Evolutionary conservation across 78 protist species (phyloP), one percentile per base, ranked within the genome.

Genomic region (Thecamonas trahens): DNA sequence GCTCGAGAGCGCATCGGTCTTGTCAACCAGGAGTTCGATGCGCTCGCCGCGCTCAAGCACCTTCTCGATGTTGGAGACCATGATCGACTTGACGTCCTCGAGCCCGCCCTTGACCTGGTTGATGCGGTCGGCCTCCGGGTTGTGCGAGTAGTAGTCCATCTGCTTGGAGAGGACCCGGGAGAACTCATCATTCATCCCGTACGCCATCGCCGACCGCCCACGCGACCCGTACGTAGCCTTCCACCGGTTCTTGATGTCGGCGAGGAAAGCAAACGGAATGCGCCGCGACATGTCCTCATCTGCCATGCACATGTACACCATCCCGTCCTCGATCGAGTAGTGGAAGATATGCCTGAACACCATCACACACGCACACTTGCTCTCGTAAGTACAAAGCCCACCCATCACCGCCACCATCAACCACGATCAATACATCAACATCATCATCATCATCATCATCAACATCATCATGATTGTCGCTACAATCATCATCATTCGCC

Each of bases 1-100:
- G 39, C 52, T 69, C 50, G 70, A 58, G 7, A 92, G 79, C 1
- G 50, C 13, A 15, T 92, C 96, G 14, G 96, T 77, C 71, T 86
- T 69, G 64, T 91, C 96, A 0, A 91, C 93, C 22, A 94, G 61
- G 24, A 88, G 67, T 28, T 95, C 98, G 61, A 95, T 79, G 52
- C 62, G 82, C 57, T 71, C 74, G 35, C 74, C 74, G 35, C 74
- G 57, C 64, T 68, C 44, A 26, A 68, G 49, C 14, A 68, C 74
- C 17, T 68, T 68, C 28, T 53, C 74, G 53, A 59, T 31, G 1
- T 8, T n/a, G n/a, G n/a, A 32, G 37, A 37, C 50, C 17, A 24
- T 20, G n/a, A 15, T 62, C 11, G 52, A 42, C 45, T 35, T 37
- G 45, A 59, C 45, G 45, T 59, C 47, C 65, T 59, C 37, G 47